phyloP scores from a whole-genome alignment of 768 basidiomycete genomes.

The Leccinum boreale region DNA sequence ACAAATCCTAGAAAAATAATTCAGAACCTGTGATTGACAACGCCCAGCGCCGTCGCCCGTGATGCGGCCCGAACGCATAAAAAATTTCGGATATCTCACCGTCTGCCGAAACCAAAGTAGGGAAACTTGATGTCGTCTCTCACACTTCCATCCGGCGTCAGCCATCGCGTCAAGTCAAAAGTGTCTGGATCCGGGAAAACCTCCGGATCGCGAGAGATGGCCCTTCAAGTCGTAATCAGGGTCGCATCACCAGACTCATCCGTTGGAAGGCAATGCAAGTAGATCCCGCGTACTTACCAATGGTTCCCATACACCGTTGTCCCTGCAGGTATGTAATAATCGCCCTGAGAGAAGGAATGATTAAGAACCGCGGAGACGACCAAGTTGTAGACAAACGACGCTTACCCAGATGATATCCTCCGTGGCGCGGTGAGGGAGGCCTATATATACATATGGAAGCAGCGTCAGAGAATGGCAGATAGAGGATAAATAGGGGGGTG shows the following conservation, averaged over 20 bases:
- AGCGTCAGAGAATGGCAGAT: no score
- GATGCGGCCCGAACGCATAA: neutral
- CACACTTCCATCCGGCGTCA: slow-evolving; percentile 21
- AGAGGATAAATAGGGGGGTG: neutral
- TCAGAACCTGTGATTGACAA: neutral
- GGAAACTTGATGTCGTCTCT: slow-evolving; percentile 46
- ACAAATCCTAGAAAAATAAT: slow-evolving; percentile 43
- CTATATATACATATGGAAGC: neutral
- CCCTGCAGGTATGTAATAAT: slow-evolving; percentile 18
- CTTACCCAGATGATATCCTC: slow-evolving; percentile 18
- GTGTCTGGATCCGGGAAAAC: slow-evolving; percentile 36
- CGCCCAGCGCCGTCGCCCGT: neutral
- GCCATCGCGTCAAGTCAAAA: slow-evolving; percentile 36
- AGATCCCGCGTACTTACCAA: slow-evolving; percentile 5
- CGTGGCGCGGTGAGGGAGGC: slow-evolving; percentile 11
- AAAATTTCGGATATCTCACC: slow-evolving; percentile 9
- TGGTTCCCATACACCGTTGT: slow-evolving; percentile 16
- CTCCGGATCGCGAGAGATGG: slow-evolving; percentile 35
- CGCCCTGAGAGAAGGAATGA: slow-evolving; percentile 4
- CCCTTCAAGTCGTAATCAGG: slow-evolving; percentile 16
- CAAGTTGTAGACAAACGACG: neutral
- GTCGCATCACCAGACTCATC: neutral
- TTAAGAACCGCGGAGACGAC: neutral
- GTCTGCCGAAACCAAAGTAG: slow-evolving; percentile 51
- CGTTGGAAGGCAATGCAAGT: neutral